phyloP scores from a whole-genome alignment of 805 yeast genomes.

The Candida nemodendra region DNA sequence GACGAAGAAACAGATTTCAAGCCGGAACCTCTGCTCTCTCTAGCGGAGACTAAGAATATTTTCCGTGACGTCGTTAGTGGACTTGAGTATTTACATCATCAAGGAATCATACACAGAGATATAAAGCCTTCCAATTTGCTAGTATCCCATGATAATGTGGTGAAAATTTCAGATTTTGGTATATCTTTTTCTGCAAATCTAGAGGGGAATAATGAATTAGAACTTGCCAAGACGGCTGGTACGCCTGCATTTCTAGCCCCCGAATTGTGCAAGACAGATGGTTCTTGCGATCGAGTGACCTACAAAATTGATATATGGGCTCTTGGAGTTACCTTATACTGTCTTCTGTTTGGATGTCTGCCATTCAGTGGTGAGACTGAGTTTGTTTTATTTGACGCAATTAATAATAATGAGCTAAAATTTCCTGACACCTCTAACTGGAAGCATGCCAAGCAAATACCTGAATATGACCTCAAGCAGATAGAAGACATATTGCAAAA shows the following conservation, averaged over 20 bases:
- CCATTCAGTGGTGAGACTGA: conserved; percentile 90
- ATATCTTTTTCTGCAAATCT: conserved; percentile 68
- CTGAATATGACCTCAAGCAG: conserved; percentile 31
- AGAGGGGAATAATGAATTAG: conserved; percentile 63
- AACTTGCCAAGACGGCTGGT: conserved; percentile 93
- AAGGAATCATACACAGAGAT: conserved; percentile 91
- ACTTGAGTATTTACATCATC: conserved; percentile 83
- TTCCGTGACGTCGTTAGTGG: conserved; percentile 86
- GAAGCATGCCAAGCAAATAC: conserved; percentile 25
- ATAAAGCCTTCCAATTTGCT: conserved; percentile 92
- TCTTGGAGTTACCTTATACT: conserved; percentile 85
- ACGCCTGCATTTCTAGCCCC: conserved; percentile 98
- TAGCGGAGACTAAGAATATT: conserved; percentile 65
- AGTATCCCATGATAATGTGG: conserved; percentile 64
- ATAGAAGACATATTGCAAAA: conserved; percentile 59
- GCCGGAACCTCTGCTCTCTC: conserved; percentile 62
- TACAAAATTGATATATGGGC: conserved; percentile 98
- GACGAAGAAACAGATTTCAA: conserved; percentile 24
- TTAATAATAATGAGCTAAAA: conserved; percentile 57
- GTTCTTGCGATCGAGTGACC: conserved; percentile 54
- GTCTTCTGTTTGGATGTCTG: conserved; percentile 80
- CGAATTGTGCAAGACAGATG: conserved; percentile 73
- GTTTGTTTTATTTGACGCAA: conserved; percentile 79
- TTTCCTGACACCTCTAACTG: conserved; percentile 49
- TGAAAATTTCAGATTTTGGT: conserved; percentile 96